phyloP scores from a whole-genome alignment of 2,329 filamentous ascomycete genomes.

The Volutella citrinella region DNA sequence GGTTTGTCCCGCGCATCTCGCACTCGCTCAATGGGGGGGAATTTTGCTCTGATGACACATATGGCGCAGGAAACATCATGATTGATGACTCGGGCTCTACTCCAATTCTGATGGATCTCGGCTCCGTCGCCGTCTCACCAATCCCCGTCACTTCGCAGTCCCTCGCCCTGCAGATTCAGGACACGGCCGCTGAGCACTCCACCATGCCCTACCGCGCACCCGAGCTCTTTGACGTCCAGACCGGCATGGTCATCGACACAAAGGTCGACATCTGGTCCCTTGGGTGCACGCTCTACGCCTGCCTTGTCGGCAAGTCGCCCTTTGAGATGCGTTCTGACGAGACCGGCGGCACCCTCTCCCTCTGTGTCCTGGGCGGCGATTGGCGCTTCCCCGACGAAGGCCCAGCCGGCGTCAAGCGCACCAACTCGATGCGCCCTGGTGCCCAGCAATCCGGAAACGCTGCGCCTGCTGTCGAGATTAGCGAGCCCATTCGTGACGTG shows the following conservation, averaged over 20 bases:
- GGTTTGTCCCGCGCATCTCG: constrained; percentile 65
- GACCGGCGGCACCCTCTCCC: constrained; percentile 87
- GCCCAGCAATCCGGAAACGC: constrained; percentile 27
- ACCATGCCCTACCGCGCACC: constrained; percentile 99
- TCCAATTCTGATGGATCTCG: constrained; percentile 96
- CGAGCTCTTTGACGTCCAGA: constrained; percentile 97
- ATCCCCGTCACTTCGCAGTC: constrained; percentile 87
- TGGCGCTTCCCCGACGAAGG: constrained; percentile 95
- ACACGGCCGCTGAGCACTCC: constrained; percentile 90
- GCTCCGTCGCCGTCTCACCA: constrained; percentile 83
- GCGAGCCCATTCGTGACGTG: constrained; percentile 79
- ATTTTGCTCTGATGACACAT: constrained; percentile 2
- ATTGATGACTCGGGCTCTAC: constrained; percentile 85
- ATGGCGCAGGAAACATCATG: constrained; percentile 82
- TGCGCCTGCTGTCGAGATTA: constrained; percentile 55
- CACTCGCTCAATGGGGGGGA: too few relatives aligned
- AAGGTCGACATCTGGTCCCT: constrained; percentile 98
- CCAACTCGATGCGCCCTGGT: constrained; percentile 35
- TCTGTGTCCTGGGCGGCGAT: constrained; percentile 90
- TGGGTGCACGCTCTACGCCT: constrained; percentile 96
- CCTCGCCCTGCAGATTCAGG: constrained; percentile 86
- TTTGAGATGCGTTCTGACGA: constrained; percentile 96
- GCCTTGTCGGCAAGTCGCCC: constrained; percentile 91
- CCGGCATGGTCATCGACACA: constrained; percentile 84
- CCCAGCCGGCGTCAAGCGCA: constrained; percentile 50